phyloP scores from a whole-genome alignment of 2,329 filamentous ascomycete species.

The Paracoccidioides lutzii region DNA sequence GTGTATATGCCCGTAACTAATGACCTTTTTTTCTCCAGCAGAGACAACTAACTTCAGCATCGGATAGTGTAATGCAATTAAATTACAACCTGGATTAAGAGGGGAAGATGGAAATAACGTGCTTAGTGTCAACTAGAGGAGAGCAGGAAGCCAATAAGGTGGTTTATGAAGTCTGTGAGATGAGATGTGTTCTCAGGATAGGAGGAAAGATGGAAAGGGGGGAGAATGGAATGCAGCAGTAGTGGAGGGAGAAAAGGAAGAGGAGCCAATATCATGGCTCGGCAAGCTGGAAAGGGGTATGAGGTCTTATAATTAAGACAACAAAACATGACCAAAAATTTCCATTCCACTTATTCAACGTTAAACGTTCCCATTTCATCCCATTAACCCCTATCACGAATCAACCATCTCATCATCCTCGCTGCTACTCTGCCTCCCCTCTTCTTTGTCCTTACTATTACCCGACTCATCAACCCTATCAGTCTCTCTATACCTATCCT shows the following conservation, averaged over 20 bases:
- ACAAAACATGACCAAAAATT: not conserved
- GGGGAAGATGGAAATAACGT: too few relatives aligned
- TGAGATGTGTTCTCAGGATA: too few relatives aligned
- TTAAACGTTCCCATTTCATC: not conserved
- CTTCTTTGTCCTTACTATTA: constrained; percentile 21
- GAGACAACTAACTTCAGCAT: too few relatives aligned
- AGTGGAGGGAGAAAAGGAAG: too few relatives aligned
- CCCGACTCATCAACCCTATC: constrained; percentile 2
- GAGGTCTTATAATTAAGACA: constrained; percentile 34
- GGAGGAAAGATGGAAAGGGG: too few relatives aligned
- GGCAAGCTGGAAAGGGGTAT: constrained; percentile 33
- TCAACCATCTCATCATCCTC: constrained; percentile 12
- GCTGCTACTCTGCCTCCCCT: constrained; percentile 23
- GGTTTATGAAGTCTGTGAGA: too few relatives aligned
- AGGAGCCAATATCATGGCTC: too few relatives aligned
- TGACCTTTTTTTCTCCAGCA: not conserved
- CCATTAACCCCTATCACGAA: not conserved
- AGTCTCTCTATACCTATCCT: constrained; percentile 18
- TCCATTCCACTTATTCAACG: not conserved
- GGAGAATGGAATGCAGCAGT: too few relatives aligned
- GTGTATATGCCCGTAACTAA: not conserved
- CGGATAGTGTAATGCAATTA: too few relatives aligned
- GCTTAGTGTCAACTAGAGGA: too few relatives aligned
- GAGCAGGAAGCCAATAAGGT: too few relatives aligned
- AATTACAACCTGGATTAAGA: too few relatives aligned